Evolutionary conservation across 345 rosid species (phyloP).

Genomic region (Nasturtium officinale): DNA sequence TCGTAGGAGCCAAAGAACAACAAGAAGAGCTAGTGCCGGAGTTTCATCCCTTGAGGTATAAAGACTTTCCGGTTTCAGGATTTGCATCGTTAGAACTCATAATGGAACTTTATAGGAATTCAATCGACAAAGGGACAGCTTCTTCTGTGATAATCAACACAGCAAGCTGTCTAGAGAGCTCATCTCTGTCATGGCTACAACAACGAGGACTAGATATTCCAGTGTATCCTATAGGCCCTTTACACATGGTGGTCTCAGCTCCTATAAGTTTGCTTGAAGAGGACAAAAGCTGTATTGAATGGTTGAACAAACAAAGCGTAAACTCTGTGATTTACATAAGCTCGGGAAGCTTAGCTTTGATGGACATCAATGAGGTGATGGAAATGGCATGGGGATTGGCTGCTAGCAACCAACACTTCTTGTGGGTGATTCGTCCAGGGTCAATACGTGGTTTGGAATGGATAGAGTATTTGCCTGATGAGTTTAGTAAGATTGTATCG

Average conservation of each 20-base stretch:
- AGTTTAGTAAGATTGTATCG: slow-evolving; percentile 29
- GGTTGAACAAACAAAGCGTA: slow-evolving; percentile 42
- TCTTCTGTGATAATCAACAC: slow-evolving; percentile 37
- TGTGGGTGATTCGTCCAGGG: slow-evolving; percentile 45
- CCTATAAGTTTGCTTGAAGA: slow-evolving; percentile 36
- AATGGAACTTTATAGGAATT: slow-evolving; percentile 6
- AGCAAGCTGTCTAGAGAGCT: slow-evolving; percentile 29
- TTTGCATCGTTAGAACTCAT: slow-evolving; percentile 16
- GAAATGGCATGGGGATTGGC: slow-evolving; percentile 39
- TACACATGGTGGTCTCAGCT: slow-evolving; percentile 25
- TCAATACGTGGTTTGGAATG: slow-evolving; percentile 27
- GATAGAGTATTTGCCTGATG: slow-evolving; percentile 31
- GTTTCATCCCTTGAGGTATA: slow-evolving; percentile 28
- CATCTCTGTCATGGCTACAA: slow-evolving; percentile 14
- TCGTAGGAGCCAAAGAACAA: background rate
- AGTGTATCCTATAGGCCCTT: slow-evolving; percentile 39
- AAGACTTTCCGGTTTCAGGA: slow-evolving; percentile 17
- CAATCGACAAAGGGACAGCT: slow-evolving; percentile 27
- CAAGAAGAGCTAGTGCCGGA: slow-evolving; percentile 31
- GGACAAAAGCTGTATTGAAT: slow-evolving; percentile 52
- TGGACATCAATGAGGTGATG: slow-evolving; percentile 31
- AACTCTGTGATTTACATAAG: slow-evolving; percentile 56
- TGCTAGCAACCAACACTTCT: slow-evolving; percentile 38
- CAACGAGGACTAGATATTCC: background rate
- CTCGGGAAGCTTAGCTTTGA: slow-evolving; percentile 55